These are phyloP conservation scores for Pleurotus sapidus DNA, from an alignment of 768 basidiomycete species.

Conservation along the genomic window DNA sequence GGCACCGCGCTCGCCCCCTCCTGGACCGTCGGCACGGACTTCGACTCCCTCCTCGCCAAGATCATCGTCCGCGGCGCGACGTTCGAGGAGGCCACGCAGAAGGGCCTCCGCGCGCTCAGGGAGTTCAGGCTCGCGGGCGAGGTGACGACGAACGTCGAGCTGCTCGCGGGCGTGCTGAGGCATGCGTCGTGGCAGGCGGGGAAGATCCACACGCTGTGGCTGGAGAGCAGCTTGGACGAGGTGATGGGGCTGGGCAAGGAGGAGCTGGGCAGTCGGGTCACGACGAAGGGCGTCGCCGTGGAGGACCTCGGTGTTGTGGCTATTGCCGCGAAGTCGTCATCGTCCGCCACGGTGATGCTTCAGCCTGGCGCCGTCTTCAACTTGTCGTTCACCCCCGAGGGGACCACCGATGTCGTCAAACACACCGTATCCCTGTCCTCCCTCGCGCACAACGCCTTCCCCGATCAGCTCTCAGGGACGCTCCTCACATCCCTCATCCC, in stretches of 20 bases:
- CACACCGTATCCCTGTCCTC: conserved; percentile 30
- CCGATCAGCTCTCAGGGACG: conserved; percentile 29
- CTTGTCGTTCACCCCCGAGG: conserved; percentile 20
- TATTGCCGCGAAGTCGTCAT: not conserved
- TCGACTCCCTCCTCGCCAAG: conserved; percentile 88
- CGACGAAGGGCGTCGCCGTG: not conserved
- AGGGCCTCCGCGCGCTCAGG: conserved; percentile 77
- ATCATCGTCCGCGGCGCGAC: conserved; percentile 75
- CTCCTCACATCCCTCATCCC: conserved; percentile 29
- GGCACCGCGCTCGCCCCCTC: conserved; percentile 33
- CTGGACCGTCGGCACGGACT: conserved; percentile 60
- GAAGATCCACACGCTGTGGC: conserved; percentile 33
- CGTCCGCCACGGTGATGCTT: conserved; percentile 13
- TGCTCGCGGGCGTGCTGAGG: conserved; percentile 28
- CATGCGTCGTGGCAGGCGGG: conserved; percentile 28
- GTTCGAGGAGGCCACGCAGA: conserved; percentile 80
- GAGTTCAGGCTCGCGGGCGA: conserved; percentile 76
- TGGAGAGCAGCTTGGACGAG: conserved; percentile 26
- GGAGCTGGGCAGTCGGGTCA: not conserved
- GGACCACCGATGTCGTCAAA: conserved; percentile 13
- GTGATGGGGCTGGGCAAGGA: conserved; percentile 19
- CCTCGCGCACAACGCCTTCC: conserved; percentile 32
- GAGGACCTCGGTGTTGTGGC: not conserved
- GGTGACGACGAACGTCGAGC: conserved; percentile 27
- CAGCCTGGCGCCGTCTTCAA: conserved; percentile 36